phyloP scores from a whole-genome alignment of 2,329 filamentous ascomycete species.

The Colletotrichum eremochloae region DNA sequence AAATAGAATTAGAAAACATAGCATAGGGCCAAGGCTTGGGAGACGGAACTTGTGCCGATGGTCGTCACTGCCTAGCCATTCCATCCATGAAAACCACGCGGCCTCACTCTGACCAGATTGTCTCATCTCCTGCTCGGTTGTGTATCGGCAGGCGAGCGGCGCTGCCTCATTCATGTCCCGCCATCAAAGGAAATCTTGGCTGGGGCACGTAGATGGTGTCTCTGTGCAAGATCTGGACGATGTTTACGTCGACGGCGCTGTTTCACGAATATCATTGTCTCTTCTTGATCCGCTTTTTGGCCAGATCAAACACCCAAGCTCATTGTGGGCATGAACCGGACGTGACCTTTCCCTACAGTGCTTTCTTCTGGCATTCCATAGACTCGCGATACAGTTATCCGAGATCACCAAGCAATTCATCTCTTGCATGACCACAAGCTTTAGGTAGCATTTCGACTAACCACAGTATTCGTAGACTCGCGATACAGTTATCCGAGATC shows the following conservation, averaged over 20 bases:
- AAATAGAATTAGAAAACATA: neutral
- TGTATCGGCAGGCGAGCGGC: neutral
- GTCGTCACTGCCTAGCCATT: neutral
- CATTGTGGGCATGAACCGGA: neutral
- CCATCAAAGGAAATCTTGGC: neutral
- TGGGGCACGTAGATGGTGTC: neutral
- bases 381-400: neutral
- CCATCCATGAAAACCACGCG: neutral
- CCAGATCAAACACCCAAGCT: neutral
- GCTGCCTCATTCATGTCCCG: neutral
- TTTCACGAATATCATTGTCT: no score
- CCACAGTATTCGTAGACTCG: neutral
- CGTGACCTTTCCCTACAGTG: neutral
- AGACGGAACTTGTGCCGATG: neutral
- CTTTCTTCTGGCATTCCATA: neutral
- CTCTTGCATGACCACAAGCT: neutral
- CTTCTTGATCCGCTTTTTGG: neutral
- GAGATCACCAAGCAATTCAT: neutral
- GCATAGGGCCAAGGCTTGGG: neutral
- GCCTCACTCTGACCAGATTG: neutral
- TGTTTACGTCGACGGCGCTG: neutral
- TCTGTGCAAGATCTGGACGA: neutral
- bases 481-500: neutral
- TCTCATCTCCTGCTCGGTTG: neutral
- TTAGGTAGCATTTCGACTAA: neutral